Conservation (phyloP, 306 rosid species). For the Psophocarpus tetragonolobus region DNA sequence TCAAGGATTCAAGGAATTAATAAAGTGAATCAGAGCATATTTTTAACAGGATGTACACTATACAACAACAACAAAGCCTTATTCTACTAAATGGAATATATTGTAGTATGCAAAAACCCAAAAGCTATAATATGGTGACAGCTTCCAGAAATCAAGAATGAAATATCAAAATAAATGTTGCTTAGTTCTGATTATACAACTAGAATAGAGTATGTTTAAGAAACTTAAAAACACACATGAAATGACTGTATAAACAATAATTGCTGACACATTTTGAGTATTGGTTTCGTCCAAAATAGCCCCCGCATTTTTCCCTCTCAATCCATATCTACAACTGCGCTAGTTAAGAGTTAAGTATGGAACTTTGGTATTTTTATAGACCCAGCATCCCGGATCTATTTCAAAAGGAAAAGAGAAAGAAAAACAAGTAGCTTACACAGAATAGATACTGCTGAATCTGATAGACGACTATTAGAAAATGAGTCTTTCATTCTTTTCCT, state of each 20-base stretch:
- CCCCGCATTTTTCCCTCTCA: conserved; percentile 12
- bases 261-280: neutral
- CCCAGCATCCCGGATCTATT: neutral
- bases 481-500: neutral
- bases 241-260: conserved; percentile 1
- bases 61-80: too few relatives aligned
- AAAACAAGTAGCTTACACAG: neutral
- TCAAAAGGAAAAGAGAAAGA: neutral
- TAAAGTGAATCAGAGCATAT: neutral
- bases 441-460: neutral
- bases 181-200: neutral
- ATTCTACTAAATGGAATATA: too few relatives aligned
- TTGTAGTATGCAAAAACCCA: neutral
- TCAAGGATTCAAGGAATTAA: neutral
- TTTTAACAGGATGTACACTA: too few relatives aligned
- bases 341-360: neutral
- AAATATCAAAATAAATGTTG: neutral
- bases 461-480: neutral
- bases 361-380: neutral
- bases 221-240: neutral
- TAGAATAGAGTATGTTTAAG: neutral
- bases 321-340: neutral
- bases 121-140: neutral
- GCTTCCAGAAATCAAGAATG: neutral
- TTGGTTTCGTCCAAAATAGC: neutral